phyloP scores from a whole-genome alignment of 352 stramenopile species.

The Globisporangium acanthophoron region DNA sequence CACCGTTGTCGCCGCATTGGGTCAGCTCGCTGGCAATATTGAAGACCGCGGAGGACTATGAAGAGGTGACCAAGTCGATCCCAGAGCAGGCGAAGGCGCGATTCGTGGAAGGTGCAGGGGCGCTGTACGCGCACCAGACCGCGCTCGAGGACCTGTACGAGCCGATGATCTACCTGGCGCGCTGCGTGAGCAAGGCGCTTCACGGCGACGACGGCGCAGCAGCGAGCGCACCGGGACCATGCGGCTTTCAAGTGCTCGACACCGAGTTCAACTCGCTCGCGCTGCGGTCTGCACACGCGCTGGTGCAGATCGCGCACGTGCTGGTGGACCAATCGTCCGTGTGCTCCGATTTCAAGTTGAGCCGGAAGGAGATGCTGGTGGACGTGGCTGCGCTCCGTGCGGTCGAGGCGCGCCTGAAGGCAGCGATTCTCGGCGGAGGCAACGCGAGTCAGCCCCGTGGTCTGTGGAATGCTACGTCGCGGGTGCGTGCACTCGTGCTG shows the following conservation, averaged over 20 bases:
- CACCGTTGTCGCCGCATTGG: slow-evolving; percentile 64
- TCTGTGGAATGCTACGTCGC: slow-evolving; percentile 60
- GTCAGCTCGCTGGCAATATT: slow-evolving; percentile 32
- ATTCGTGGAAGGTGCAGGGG: slow-evolving; percentile 35
- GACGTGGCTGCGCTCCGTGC: slow-evolving; percentile 31
- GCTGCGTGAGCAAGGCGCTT: slow-evolving; percentile 13
- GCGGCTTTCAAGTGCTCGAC: slow-evolving; percentile 49
- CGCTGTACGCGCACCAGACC: slow-evolving; percentile 24
- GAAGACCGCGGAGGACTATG: slow-evolving; percentile 47
- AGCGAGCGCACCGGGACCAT: neutral
- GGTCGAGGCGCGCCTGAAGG: slow-evolving; percentile 25
- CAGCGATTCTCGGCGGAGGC: slow-evolving; percentile 38
- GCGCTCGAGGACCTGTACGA: slow-evolving; percentile 66
- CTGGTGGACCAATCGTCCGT: slow-evolving; percentile 53
- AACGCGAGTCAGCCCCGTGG: slow-evolving; percentile 9
- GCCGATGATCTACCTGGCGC: slow-evolving; percentile 74
- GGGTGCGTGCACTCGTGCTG: slow-evolving; percentile 18
- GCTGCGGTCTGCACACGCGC: slow-evolving; percentile 50
- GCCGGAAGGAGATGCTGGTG: slow-evolving; percentile 30
- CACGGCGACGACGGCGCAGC: neutral
- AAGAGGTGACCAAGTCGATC: slow-evolving; percentile 34
- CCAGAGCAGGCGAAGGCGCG: slow-evolving; percentile 37
- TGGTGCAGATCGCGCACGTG: slow-evolving; percentile 63
- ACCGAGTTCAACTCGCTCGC: slow-evolving; percentile 79
- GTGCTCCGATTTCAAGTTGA: slow-evolving; percentile 44